A percentile compares a stretch with the other conserved stretches of the same genome.
phyloP scores from a whole-genome alignment of 306 rosid species.

The Cucurbita pepo region DNA sequence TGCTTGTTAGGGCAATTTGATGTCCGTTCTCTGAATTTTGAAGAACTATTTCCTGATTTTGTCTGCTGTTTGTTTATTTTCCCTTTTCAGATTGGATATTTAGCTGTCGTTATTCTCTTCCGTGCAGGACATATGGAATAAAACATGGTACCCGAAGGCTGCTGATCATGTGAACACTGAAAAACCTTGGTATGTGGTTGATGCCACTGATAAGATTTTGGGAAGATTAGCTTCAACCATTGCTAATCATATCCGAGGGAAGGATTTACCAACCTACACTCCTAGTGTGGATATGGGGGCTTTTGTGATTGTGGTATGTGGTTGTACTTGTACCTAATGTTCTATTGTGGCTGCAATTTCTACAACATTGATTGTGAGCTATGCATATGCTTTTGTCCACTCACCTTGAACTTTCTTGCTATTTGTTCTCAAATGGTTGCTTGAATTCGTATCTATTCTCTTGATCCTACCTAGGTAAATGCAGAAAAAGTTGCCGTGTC shows the following conservation, averaged over 20 bases:
- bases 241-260: constrained; percentile 73
- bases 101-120: not conserved
- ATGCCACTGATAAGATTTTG: constrained; percentile 77
- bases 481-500: constrained; percentile 93
- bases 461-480: constrained; percentile 47
- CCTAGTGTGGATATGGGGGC: constrained; percentile 99
- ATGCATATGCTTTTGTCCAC: not conserved
- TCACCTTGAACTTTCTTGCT: not conserved
- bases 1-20: not conserved
- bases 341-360: not conserved
- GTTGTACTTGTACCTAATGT: not conserved
- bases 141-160: constrained; percentile 90
- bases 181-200: constrained; percentile 80
- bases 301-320: constrained; percentile 86
- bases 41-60: not conserved
- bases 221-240: constrained; percentile 92
- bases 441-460: not conserved
- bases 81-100: not conserved
- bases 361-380: not conserved
- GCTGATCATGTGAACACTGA: constrained; percentile 81
- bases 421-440: not conserved
- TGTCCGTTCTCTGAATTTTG: not conserved
- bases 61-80: not conserved
- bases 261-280: constrained; percentile 61
- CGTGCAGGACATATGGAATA: constrained; percentile 87